Conservation (phyloP, 306 rosid genomes). For the Canavalia gladiata region DNA sequence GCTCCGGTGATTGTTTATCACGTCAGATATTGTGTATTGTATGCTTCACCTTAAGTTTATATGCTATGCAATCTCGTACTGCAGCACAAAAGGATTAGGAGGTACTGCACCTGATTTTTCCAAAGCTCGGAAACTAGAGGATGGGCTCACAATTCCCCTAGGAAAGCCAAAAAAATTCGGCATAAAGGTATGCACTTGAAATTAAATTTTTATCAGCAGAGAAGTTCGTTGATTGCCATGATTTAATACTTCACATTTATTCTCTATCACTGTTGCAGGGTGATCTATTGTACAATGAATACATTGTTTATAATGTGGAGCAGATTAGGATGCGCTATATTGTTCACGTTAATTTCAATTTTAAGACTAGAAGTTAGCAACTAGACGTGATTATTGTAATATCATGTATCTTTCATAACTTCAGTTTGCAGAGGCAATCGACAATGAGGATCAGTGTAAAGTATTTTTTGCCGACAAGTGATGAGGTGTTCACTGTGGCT, state of each 20-base stretch:
- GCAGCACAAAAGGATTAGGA: slow-evolving; percentile 94
- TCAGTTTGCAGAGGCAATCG: slow-evolving; percentile 27
- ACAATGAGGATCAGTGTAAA: slow-evolving; percentile 3
- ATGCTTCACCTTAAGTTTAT: slow-evolving; percentile 41
- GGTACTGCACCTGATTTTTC: slow-evolving; percentile 78
- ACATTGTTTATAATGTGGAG: slow-evolving; percentile 87
- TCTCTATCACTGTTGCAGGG: slow-evolving; percentile 64
- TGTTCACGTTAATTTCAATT: slow-evolving; percentile 79
- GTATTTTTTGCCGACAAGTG: neutral
- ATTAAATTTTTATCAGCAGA: slow-evolving; percentile 10
- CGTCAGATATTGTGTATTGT: slow-evolving; percentile 7
- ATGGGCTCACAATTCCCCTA: slow-evolving; percentile 76
- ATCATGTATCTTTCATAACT: slow-evolving; percentile 29
- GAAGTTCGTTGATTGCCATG: slow-evolving; percentile 6
- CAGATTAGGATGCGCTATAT: slow-evolving; percentile 91
- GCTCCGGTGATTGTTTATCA: neutral
- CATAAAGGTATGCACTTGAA: slow-evolving; percentile 54
- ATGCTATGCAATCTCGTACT: slow-evolving; percentile 39
- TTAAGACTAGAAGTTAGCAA: slow-evolving; percentile 46
- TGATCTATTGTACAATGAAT: slow-evolving; percentile 77
- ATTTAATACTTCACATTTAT: slow-evolving; percentile 13
- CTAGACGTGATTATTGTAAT: slow-evolving; percentile 16
- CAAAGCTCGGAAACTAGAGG: slow-evolving; percentile 67
- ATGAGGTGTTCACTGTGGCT: slow-evolving; percentile 27
- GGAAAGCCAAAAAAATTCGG: slow-evolving; percentile 64